phyloP scores from a whole-genome alignment of 805 yeast genomes.

The Jamesozyma spencerorum region DNA sequence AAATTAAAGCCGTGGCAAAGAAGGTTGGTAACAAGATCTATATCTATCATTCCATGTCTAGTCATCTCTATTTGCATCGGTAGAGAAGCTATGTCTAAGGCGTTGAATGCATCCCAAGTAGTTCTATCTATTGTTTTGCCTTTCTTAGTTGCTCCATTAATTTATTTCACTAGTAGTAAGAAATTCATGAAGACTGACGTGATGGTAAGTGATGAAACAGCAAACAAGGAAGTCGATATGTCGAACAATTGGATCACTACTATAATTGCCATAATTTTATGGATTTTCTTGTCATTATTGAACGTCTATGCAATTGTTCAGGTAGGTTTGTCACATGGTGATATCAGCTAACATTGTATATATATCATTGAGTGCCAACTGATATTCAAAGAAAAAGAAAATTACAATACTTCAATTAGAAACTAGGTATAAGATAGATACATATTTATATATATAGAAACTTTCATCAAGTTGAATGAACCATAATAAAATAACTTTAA shows the following conservation, averaged over 20 bases:
- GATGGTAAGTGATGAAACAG: slow-evolving; percentile 6
- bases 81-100: slow-evolving; percentile 55
- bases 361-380: too few relatives aligned
- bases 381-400: too few relatives aligned
- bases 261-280: slow-evolving; percentile 43
- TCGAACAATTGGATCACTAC: slow-evolving; percentile 56
- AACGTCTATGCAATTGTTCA: slow-evolving; percentile 56
- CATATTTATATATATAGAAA: background rate
- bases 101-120: slow-evolving; percentile 81
- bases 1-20: slow-evolving; percentile 70
- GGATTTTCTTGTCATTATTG: slow-evolving; percentile 64
- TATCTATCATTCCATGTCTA: slow-evolving; percentile 76
- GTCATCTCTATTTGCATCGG: slow-evolving; percentile 66
- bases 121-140: slow-evolving; percentile 75
- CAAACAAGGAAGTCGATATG: slow-evolving; percentile 37
- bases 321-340: slow-evolving; percentile 25
- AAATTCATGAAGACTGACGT: slow-evolving; percentile 56
- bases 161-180: slow-evolving; percentile 68
- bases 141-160: slow-evolving; percentile 73
- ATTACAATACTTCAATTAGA: background rate
- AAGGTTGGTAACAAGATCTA: slow-evolving; percentile 64
- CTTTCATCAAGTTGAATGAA: background rate
- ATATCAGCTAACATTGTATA: slow-evolving; percentile 14
- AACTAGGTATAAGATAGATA: background rate
- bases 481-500: slow-evolving; percentile 3